Conservation (phyloP, 2,329 filamentous ascomycete genomes). For the Leptosphaerulina australis region DNA sequence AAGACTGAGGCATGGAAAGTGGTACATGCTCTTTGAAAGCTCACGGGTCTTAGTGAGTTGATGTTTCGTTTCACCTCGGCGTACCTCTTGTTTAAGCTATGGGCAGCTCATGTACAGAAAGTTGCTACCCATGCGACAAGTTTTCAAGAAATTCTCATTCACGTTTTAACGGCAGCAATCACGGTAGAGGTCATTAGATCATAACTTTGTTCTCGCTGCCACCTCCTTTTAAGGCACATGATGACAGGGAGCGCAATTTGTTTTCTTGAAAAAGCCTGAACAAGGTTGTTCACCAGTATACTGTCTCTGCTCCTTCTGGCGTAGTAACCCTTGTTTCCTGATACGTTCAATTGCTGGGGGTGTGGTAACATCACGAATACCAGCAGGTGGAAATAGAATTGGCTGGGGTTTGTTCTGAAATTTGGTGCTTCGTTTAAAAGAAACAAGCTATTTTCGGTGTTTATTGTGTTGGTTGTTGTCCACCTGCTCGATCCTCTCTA, state of each 20-base stretch:
- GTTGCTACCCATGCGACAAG: too few relatives aligned
- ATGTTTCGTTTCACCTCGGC: too few relatives aligned
- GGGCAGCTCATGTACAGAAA: too few relatives aligned
- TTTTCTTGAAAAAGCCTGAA: conserved; percentile 17
- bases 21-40: not conserved
- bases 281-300: conserved; percentile 1
- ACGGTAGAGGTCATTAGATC: not conserved
- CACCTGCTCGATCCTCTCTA: conserved; percentile 16
- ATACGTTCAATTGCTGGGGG: conserved; percentile 19
- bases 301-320: conserved; percentile 19
- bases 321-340: conserved; percentile 17
- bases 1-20: conserved; percentile 9
- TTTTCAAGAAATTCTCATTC: not conserved
- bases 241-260: conserved; percentile 8
- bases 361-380: conserved; percentile 16
- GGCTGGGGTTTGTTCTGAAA: not conserved
- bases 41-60: too few relatives aligned
- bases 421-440: conserved; percentile 12
- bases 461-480: conserved; percentile 7
- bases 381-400: conserved; percentile 15
- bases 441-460: conserved; percentile 16
- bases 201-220: not conserved
- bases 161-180: not conserved
- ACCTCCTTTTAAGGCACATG: too few relatives aligned
- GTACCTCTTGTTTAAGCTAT: too few relatives aligned